Evolutionary conservation across 306 rosid genomes (phyloP), one percentile per base, ranked within the genome.

Genomic region (Sicyos baderoa): DNA sequence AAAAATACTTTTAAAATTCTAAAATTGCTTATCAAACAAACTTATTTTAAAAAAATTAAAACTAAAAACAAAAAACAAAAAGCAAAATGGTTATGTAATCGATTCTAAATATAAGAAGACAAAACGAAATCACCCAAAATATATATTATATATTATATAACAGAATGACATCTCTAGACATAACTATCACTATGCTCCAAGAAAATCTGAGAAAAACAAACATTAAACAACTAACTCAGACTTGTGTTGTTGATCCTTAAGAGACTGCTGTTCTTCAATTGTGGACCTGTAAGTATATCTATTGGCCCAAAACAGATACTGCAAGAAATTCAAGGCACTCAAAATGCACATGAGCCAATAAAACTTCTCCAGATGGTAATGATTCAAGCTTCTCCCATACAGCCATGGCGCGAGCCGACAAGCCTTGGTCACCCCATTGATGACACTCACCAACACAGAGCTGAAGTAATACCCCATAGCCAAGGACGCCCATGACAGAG

Each of bases 291-390:
- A 93, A 13, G 79, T 86, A 75, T 89, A 88, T 52, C 82, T 72
- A 17, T 7, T 37, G 13, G 99, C 94, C 96, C 94, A 93, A 60
- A 82, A 81, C 14, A 93, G 79, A 78, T 88, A 93, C 74, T 86
- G 89, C 47, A 93, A 74, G 80, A 89, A 88, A 73, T 93, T 93
- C 71, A 93, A 68, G 6, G 73, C 96, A 76, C 96, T 88, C 6
- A 93, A 88, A 45, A 79, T 85, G 72, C 94, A 93, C 94, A 90
- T 81, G 42, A 93, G 79, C 97, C 97, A 93, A 58, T 93, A 93
- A 82, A 93, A 93, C 16, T 83, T 74, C 57, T 89, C 97, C 12
- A 93, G 79, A 57, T 82, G 91, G 70, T 79, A 85, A 11, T 85
- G 77, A 54, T 93, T 90, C 47, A 93, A 67, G 71, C 75, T 84